Conservation (phyloP, 2,329 filamentous ascomycete species). For the Venturia oleaginea region DNA sequence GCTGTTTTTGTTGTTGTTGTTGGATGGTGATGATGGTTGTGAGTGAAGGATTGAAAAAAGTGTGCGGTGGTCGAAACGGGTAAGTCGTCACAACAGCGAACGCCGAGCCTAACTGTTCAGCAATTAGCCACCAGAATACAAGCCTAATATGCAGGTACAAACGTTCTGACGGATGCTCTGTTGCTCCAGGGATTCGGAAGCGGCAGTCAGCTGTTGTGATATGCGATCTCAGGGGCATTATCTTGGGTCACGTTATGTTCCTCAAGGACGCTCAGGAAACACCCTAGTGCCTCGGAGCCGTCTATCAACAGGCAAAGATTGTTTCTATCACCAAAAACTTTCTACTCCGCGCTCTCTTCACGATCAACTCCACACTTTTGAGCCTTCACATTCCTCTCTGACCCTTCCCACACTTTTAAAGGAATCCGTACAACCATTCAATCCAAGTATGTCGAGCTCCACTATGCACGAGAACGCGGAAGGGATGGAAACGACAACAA, state of each 20-base stretch:
- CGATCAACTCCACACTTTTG: neutral
- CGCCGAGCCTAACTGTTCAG: neutral
- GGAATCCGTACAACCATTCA: neutral
- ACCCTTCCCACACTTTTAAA: neutral
- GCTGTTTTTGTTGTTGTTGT: neutral
- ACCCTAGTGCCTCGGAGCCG: neutral
- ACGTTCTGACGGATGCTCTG: neutral
- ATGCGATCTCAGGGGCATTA: neutral
- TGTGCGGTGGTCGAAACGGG: neutral
- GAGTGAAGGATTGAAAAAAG: neutral
- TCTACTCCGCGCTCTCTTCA: neutral
- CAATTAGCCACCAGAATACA: neutral
- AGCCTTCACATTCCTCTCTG: neutral
- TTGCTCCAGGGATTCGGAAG: neutral
- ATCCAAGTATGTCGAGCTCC: neutral
- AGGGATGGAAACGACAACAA: neutral
- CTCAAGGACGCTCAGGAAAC: neutral
- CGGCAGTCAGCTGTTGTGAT: neutral
- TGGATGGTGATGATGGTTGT: neutral
- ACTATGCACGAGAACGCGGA: neutral
- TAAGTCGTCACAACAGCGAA: neutral
- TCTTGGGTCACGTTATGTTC: neutral
- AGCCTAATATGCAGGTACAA: neutral
- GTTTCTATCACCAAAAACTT: neutral
- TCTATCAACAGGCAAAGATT: neutral